phyloP scores from a whole-genome alignment of 2,329 filamentous ascomycete genomes.

The Davidsoniella neocaledoniae region DNA sequence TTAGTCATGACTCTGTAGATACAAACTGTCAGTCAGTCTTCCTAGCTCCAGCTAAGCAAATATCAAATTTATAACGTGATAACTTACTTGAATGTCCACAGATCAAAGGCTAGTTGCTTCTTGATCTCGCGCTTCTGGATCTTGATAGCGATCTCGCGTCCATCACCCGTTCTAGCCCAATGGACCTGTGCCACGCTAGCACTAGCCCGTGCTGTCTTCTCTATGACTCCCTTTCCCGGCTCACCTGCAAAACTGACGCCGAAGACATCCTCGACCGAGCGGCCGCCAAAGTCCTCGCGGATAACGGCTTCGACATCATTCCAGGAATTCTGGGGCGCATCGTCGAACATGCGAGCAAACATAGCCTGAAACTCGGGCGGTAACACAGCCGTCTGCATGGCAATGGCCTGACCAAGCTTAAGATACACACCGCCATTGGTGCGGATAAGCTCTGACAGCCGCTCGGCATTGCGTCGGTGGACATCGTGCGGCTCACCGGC shows the following conservation, averaged over 20 bases:
- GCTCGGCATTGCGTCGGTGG: conserved; percentile 68
- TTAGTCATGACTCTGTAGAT: conserved; percentile 51
- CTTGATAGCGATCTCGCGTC: conserved; percentile 85
- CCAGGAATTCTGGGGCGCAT: conserved; percentile 88
- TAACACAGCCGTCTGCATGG: conserved; percentile 90
- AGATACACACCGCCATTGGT: conserved; percentile 85
- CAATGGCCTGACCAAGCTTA: conserved; percentile 96
- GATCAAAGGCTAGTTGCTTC: conserved; percentile 80
- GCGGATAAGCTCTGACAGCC: conserved; percentile 64
- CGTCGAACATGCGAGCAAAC: conserved; percentile 95
- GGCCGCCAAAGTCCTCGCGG: conserved; percentile 70
- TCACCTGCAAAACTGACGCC: conserved; percentile 66
- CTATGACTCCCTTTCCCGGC: conserved; percentile 48
- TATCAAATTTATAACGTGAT: not conserved
- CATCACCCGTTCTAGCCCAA: conserved; percentile 75
- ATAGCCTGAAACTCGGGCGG: conserved; percentile 92
- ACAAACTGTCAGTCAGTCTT: not conserved
- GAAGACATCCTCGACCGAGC: conserved; percentile 76
- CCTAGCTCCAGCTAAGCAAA: not conserved
- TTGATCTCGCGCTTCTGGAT: conserved; percentile 92
- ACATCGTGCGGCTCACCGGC: conserved; percentile 58
- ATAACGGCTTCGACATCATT: conserved; percentile 72
- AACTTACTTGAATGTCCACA: conserved; percentile 79
- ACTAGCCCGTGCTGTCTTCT: conserved; percentile 47
- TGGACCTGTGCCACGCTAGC: conserved; percentile 95